Conservation (phyloP, 2,329 filamentous ascomycete species). For the Penicillium sumatraense region DNA sequence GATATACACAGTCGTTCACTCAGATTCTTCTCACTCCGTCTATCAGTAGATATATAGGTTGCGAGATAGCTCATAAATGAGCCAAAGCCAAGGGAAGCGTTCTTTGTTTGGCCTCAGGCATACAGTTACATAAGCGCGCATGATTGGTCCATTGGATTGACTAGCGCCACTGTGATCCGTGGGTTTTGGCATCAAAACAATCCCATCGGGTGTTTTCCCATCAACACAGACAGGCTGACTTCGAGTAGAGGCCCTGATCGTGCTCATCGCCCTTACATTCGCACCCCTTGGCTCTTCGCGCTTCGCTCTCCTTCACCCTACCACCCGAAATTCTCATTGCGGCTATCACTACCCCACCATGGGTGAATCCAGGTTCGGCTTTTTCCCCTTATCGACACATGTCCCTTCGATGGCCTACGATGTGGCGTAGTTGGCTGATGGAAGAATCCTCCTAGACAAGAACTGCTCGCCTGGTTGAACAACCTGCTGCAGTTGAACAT, state of each 20-base stretch:
- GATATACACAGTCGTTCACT: not conserved
- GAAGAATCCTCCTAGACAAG: conserved; percentile 68
- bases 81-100: not conserved
- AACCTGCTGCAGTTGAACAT: conserved; percentile 97
- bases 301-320: conserved; percentile 8
- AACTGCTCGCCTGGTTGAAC: conserved; percentile 95
- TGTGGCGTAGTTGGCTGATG: conserved; percentile 16
- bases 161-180: conserved; percentile 30
- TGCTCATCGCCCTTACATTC: conserved; percentile 6
- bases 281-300: conserved; percentile 5
- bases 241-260: conserved; percentile 19
- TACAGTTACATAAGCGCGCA: conserved; percentile 1
- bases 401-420: conserved; percentile 6
- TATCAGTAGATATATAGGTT: not conserved
- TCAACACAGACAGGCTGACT: conserved; percentile 26
- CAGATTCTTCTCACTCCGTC: not conserved
- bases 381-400: conserved; percentile 25
- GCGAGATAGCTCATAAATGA: not conserved
- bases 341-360: conserved; percentile 51
- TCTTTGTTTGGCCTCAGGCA: not conserved
- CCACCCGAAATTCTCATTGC: conserved; percentile 10
- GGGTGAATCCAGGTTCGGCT: conserved; percentile 66
- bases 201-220: conserved; percentile 64
- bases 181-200: conserved; percentile 62
- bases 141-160: conserved; percentile 22